Percentiles rank a stretch among this genome's conserved stretches.
phyloP scores from a whole-genome alignment of 495 filamentous ascomycete genomes.

The Glarea lozoyensis region DNA sequence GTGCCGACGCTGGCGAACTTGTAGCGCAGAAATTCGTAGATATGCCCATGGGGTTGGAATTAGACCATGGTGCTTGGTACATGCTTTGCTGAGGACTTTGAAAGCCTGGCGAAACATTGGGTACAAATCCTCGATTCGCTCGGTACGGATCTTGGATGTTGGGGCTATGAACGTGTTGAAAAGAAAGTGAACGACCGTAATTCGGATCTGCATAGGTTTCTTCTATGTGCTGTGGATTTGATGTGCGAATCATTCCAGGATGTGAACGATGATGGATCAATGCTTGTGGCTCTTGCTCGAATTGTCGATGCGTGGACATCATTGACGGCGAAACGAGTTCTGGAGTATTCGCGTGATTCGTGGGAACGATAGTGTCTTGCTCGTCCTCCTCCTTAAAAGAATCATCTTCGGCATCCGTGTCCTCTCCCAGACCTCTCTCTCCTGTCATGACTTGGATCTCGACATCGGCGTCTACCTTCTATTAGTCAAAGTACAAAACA shows the following conservation, averaged over 20 bases:
- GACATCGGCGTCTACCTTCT: constrained; percentile 8
- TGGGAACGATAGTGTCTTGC: neutral
- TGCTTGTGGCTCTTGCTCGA: neutral
- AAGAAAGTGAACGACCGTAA: neutral
- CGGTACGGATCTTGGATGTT: neutral
- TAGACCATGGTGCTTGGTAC: constrained; percentile 2
- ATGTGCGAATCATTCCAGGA: neutral
- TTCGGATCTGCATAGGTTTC: too few relatives aligned
- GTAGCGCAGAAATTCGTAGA: constrained; percentile 6
- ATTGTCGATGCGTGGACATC: too few relatives aligned
- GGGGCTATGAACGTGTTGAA: neutral
- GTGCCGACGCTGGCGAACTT: constrained; percentile 5
- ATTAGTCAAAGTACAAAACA: neutral
- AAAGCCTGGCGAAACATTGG: neutral
- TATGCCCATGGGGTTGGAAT: constrained; percentile 3
- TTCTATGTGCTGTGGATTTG: neutral
- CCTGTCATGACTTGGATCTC: constrained; percentile 17
- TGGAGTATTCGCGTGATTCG: neutral
- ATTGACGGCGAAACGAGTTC: neutral
- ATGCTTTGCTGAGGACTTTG: constrained; percentile 7
- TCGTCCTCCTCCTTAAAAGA: constrained; percentile 12
- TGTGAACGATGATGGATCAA: neutral
- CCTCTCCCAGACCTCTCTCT: constrained; percentile 6
- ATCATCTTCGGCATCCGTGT: constrained; percentile 14
- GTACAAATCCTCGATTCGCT: neutral